phyloP scores from a whole-genome alignment of 768 basidiomycete species.

The Leucocoprinus sp. region DNA sequence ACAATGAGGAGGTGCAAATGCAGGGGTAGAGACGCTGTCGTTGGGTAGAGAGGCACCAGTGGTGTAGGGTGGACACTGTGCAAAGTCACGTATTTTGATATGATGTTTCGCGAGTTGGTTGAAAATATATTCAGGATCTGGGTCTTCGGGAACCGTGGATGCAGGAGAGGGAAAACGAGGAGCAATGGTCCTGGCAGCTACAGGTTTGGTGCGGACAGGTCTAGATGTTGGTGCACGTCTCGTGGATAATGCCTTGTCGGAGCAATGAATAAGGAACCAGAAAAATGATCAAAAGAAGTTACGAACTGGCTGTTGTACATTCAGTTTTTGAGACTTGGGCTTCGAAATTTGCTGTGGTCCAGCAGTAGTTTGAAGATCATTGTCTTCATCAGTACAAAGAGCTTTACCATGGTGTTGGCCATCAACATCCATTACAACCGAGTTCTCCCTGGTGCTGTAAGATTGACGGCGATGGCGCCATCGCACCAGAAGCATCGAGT shows the following conservation, averaged over 20 bases:
- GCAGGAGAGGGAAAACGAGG: slow-evolving; percentile 19
- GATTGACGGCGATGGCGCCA: neutral
- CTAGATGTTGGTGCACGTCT: neutral
- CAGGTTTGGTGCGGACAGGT: neutral
- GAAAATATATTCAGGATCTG: slow-evolving; percentile 27
- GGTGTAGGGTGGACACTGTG: slow-evolving; percentile 15
- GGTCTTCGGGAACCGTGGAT: slow-evolving; percentile 30
- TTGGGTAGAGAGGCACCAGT: slow-evolving; percentile 7
- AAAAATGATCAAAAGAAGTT: neutral
- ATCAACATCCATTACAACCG: neutral
- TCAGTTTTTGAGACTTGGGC: neutral
- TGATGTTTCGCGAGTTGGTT: slow-evolving; percentile 19
- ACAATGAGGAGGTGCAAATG: no score
- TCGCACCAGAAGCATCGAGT: no score
- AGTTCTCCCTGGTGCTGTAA: neutral
- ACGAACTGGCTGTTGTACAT: neutral
- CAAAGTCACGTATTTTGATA: slow-evolving; percentile 37
- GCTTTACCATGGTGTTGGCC: neutral
- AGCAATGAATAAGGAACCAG: neutral
- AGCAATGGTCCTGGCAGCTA: neutral
- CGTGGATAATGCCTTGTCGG: neutral
- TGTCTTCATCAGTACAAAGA: slow-evolving; percentile 1
- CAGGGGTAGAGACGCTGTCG: no score
- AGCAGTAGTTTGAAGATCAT: neutral
- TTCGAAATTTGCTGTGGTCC: neutral